Evolutionary conservation across 75 land plant genomes (phyloP), one percentile per base, ranked within the genome.

Genomic region (Larix kaempferi): DNA sequence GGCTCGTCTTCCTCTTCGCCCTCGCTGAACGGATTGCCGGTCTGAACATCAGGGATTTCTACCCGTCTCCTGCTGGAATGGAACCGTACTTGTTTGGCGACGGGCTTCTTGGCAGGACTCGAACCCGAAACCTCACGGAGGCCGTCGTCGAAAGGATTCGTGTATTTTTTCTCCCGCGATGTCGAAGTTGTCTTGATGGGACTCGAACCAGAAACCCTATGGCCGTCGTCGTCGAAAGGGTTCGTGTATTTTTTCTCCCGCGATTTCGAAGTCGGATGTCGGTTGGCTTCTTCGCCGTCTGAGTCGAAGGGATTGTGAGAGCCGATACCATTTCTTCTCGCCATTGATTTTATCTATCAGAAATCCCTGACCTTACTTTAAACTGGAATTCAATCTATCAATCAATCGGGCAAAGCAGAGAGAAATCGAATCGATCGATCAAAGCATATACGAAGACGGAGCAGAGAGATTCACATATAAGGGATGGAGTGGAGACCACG

Each of bases 231-330:
- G 2, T 81, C 82, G 17, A 81, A 81, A 14, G 82, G 82, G 29
- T 81, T 81, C 19, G 15, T 13, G 15, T 27, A 74, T 23, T 23
- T 27, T 13, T 77, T 74, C 25, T 21, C 71, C 37, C 16, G 35
- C 5, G 78, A 17, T 8, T 21, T 26, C 16, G 80, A 16, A 60
- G 23, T 57, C 22, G 4, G 56, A 39, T 23, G 17, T n/a, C 21
- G 63, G 7, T 81, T 27, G 13, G 80, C 26, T 35, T 81, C 82
- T 64, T 77, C 82, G 16, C 77, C 82, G 25, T 67, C 80, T 23
- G 75, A 74, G 19, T 81, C 82, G 54, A 81, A 81, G n/a, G 82
- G 82, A 78, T 81, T 81, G 26, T 26, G 37, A 5, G 27, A 67
- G 1, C 57, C 58, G 26, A 4, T 8, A 25, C 22, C 57, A 7